Evolutionary conservation across 192 early-diverging fungal genomes (phyloP).

Genomic region (Coemansia asiatica): DNA sequence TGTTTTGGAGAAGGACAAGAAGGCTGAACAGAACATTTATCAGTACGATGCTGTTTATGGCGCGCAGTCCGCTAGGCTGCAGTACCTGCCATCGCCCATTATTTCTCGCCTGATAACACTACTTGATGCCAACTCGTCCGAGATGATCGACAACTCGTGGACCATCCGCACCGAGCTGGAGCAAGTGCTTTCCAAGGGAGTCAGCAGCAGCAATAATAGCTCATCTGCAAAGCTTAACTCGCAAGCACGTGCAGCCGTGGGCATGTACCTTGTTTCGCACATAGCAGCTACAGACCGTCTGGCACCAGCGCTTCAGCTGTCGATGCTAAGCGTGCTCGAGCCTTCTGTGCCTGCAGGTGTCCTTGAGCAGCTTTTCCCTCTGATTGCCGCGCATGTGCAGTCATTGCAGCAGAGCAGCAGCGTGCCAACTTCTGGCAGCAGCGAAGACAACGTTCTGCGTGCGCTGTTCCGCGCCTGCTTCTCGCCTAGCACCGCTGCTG

Average conservation of each 20-base stretch:
- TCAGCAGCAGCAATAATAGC: conserved; percentile 19
- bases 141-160: conserved; percentile 25
- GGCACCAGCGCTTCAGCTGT: conserved; percentile 42
- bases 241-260: conserved; percentile 41
- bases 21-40: conserved; percentile 48
- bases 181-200: conserved; percentile 42
- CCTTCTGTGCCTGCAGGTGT: conserved; percentile 9
- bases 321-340: conserved; percentile 23
- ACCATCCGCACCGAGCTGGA: conserved; percentile 47
- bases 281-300: conserved; percentile 46
- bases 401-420: conserved; percentile 7
- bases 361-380: conserved; percentile 35
- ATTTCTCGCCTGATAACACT: conserved; percentile 54
- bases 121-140: conserved; percentile 30
- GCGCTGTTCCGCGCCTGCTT: conserved; percentile 33
- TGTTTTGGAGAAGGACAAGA: conserved; percentile 25
- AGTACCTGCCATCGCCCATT: conserved; percentile 58
- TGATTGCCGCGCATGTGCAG: conserved; percentile 17
- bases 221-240: conserved; percentile 22
- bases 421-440: conserved; percentile 15
- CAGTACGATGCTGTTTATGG: conserved; percentile 65
- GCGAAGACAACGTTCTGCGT: conserved; percentile 28
- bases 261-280: conserved; percentile 60
- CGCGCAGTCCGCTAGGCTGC: conserved; percentile 39
- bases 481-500: conserved; percentile 12